Evolutionary conservation across 164 flowering plant species (phyloP).

Genomic region (Akebia trifoliata): DNA sequence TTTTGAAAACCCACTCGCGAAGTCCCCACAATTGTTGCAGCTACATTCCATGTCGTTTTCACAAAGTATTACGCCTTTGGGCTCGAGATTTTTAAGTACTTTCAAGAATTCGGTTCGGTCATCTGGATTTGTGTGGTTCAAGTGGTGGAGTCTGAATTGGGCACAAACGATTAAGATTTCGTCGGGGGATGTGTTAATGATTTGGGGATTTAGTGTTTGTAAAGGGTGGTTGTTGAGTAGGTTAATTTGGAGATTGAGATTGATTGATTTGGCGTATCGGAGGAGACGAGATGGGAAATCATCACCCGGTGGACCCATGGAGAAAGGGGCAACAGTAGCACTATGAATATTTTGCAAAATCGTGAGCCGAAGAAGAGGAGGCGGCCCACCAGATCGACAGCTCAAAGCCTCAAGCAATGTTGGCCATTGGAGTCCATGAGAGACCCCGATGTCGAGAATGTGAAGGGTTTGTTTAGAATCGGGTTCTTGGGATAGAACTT

Average conservation of each 20-base stretch:
- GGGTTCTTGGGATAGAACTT: slow-evolving; percentile 33
- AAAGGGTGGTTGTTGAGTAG: slow-evolving; percentile 35
- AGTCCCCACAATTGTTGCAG: slow-evolving; percentile 49
- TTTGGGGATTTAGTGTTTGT: slow-evolving; percentile 34
- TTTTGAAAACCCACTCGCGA: slow-evolving; percentile 42
- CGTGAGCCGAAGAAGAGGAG: slow-evolving; percentile 59
- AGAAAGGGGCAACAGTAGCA: slow-evolving; percentile 38
- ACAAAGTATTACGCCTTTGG: slow-evolving; percentile 56
- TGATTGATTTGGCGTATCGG: slow-evolving; percentile 46
- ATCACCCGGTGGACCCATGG: slow-evolving; percentile 51
- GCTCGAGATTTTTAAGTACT: slow-evolving; percentile 34
- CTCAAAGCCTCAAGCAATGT: slow-evolving; percentile 66
- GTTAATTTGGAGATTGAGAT: slow-evolving; percentile 55
- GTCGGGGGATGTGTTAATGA: slow-evolving; percentile 25
- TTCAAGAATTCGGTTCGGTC: slow-evolving; percentile 44
- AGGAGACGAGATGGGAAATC: slow-evolving; percentile 47
- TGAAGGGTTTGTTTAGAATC: slow-evolving; percentile 30
- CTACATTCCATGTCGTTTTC: slow-evolving; percentile 61
- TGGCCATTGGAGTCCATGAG: slow-evolving; percentile 89
- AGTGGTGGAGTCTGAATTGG: slow-evolving; percentile 63
- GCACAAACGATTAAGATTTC: slow-evolving; percentile 61
- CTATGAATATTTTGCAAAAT: slow-evolving; percentile 21
- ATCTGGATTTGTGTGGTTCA: slow-evolving; percentile 40
- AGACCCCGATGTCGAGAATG: slow-evolving; percentile 72
- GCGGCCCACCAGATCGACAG: slow-evolving; percentile 55